phyloP scores from a whole-genome alignment of 768 basidiomycete genomes.

The Daedaleopsis nitida region DNA sequence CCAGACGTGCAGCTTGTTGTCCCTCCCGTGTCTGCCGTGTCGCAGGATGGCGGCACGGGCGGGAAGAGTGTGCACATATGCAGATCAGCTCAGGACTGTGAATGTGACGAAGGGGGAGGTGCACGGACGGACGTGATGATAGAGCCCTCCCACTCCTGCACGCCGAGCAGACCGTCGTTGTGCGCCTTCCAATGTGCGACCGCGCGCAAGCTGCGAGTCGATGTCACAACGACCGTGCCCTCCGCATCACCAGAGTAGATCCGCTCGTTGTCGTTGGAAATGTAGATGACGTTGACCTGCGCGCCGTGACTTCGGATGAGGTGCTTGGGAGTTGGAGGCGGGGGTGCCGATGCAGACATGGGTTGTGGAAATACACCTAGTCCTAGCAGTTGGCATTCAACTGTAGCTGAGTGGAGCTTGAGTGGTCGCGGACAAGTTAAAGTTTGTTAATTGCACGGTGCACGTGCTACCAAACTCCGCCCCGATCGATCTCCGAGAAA shows the following conservation, averaged over 20 bases:
- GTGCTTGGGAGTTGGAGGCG: conserved; percentile 63
- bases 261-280: conserved; percentile 75
- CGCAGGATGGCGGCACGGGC: background rate
- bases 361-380: background rate
- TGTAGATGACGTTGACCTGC: conserved; percentile 57
- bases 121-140: conserved; percentile 73
- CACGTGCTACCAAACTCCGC: too few relatives aligned
- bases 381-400: too few relatives aligned
- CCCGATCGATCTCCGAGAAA: too few relatives aligned
- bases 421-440: too few relatives aligned
- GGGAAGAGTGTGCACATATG: too few relatives aligned
- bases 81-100: background rate
- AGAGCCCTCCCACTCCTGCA: conserved; percentile 69
- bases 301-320: conserved; percentile 73
- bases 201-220: conserved; percentile 74
- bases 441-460: too few relatives aligned
- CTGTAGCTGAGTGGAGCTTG: too few relatives aligned
- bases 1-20: conserved; percentile 87
- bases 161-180: conserved; percentile 69
- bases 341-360: conserved; percentile 1
- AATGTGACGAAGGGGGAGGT: background rate
- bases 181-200: conserved; percentile 80
- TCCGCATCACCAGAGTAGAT: conserved; percentile 86
- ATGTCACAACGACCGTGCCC: conserved; percentile 77
- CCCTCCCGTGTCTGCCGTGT: conserved; percentile 68